Base-by-base conservation (phyloP, 805 yeast species). In the Nakazawaea wyomingensis region DNA sequence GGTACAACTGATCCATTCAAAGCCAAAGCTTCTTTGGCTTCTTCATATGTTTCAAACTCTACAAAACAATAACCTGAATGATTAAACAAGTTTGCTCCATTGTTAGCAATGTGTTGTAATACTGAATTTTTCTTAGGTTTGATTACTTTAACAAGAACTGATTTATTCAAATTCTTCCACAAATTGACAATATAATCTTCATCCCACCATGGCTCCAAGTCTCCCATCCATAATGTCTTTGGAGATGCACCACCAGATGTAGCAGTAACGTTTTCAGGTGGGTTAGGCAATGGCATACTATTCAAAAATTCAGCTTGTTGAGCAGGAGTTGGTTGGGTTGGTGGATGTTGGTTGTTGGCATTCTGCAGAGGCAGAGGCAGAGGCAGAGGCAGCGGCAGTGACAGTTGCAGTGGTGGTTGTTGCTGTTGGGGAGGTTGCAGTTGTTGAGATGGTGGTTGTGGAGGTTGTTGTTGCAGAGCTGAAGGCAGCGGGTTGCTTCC, bases 161-260 rank as follows among this genome's bases (percentile, higher is more conserved):
- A 57, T 50, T 74, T 76, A 43, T 74, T 71, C 39, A 79, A 53
- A 20, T 73, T 63, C 24, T 68, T 67, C 88, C 89, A 83, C 59
- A 86, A 67, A 36, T 77, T 65, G 39, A 70, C 67, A 13, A 77
- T 66, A 19, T 78, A 76, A 3, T 64, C 67, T 56, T 84, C 93
- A 55, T 82, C 87, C 54, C 83, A 76, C 76, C 83, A 77, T 1
- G 91, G 87, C 55, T 85, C 91, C 50, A 85, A 65, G 60, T 85
- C 93, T 9, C 95, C 95, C 95, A 85, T 85, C 95, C 95, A 85
- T 26, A 85, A 64, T 1, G 95, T 85, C 47, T 83, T 71, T 20
- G 95, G 88, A 11, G 73, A 68, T 6, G 60, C 65, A 20, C 46
- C 46, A 17, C 39, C 31, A 1, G 72, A 63, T 1, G 72, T 66